A percentile compares a stretch with the other conserved stretches of the same genome.
Evolutionary conservation across 2,329 filamentous ascomycete species (phyloP).

Genomic region (Penicillium psychrosexuale): DNA sequence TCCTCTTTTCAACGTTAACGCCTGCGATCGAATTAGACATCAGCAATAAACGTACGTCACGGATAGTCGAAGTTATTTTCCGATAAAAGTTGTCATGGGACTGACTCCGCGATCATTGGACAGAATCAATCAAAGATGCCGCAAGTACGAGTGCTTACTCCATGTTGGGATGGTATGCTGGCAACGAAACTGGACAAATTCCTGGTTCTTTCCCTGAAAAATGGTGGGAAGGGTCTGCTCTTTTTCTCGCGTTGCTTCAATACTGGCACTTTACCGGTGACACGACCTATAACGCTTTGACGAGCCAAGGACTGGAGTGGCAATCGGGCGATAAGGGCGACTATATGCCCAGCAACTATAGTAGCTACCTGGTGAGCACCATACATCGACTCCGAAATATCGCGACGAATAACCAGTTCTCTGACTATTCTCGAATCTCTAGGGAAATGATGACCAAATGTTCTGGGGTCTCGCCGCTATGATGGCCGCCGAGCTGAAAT

Average conservation of each 20-base stretch:
- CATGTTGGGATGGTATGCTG: conserved; percentile 53
- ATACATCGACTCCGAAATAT: not conserved
- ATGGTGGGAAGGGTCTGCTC: conserved; percentile 70
- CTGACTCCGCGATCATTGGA: not conserved
- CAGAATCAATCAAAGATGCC: conserved; percentile 46
- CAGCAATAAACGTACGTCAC: conserved; percentile 21
- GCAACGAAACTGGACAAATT: conserved; percentile 48
- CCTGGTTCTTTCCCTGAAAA: conserved; percentile 64
- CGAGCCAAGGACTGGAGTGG: conserved; percentile 43
- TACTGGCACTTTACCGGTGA: conserved; percentile 69
- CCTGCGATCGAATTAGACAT: conserved; percentile 24
- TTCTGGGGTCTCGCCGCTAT: conserved; percentile 69
- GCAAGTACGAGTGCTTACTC: conserved; percentile 45
- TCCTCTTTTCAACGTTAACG: conserved; percentile 4
- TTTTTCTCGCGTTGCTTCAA: conserved; percentile 67
- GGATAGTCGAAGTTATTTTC: not conserved
- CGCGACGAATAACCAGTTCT: not conserved
- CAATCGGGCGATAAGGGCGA: conserved; percentile 35
- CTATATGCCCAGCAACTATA: conserved; percentile 40
- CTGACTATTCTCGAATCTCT: not conserved
- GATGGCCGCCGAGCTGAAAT: conserved; percentile 63
- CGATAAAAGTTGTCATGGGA: not conserved
- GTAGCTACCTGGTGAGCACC: conserved; percentile 27
- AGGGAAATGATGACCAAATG: conserved; percentile 68
- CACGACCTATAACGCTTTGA: conserved; percentile 58